Evolutionary conservation across 768 basidiomycete species (phyloP).

Genomic region (Hortiboletus flavorubellus): DNA sequence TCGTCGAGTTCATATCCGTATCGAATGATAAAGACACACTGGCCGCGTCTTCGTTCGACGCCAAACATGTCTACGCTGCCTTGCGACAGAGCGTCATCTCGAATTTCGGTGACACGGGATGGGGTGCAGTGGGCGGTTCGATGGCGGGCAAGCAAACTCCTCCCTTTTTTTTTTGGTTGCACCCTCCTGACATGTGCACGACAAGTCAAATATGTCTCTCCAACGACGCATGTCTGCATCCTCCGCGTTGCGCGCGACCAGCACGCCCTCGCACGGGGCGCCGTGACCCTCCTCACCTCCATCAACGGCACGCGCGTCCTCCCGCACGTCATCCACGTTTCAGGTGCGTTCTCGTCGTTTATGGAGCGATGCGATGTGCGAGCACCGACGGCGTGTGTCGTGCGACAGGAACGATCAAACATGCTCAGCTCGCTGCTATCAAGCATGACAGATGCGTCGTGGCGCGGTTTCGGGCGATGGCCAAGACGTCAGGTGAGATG

Average conservation of each 20-base stretch:
- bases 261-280: conserved; percentile 77
- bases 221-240: conserved; percentile 78
- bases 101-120: conserved; percentile 83
- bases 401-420: conserved; percentile 76
- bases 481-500: conserved; percentile 49
- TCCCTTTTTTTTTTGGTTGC: background rate
- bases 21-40: conserved; percentile 15
- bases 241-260: conserved; percentile 83
- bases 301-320: conserved; percentile 60
- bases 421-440: conserved; percentile 75
- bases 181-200: background rate
- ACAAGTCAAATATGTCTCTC: conserved; percentile 86
- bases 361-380: background rate
- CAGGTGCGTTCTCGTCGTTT: conserved; percentile 48
- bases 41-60: conserved; percentile 39
- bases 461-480: conserved; percentile 57
- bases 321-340: conserved; percentile 77
- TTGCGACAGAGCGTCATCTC: conserved; percentile 63
- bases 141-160: conserved; percentile 52
- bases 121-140: conserved; percentile 75
- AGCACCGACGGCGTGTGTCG: background rate
- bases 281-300: conserved; percentile 61
- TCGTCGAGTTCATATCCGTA: conserved; percentile 75
- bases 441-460: conserved; percentile 68
- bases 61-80: conserved; percentile 66